Evolutionary conservation across 2,329 filamentous ascomycete genomes (phyloP).

Genomic region (Fusarium goolgardi): DNA sequence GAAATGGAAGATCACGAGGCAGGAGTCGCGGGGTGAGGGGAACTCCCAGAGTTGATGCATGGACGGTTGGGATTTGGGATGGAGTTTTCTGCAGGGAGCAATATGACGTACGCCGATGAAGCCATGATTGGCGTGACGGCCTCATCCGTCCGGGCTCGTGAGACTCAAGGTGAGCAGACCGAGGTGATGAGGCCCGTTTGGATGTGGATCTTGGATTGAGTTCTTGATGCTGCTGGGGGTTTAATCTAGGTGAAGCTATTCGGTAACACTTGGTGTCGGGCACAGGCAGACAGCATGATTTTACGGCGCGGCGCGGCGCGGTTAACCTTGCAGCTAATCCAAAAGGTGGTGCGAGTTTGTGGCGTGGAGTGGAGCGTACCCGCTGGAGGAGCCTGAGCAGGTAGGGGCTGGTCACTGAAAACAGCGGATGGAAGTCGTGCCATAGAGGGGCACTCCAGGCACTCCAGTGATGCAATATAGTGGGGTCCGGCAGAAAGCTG

Average conservation of each 20-base stretch:
- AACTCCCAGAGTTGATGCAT: background rate
- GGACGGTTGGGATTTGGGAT: slow-evolving; percentile 11
- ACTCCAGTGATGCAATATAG: slow-evolving; percentile 23
- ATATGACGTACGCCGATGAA: slow-evolving; percentile 48
- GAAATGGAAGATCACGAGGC: slow-evolving; percentile 26
- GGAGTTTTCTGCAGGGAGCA: slow-evolving; percentile 40
- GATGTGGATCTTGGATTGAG: slow-evolving; percentile 34
- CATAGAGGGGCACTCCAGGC: slow-evolving; percentile 22
- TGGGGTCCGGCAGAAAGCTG: slow-evolving; percentile 31
- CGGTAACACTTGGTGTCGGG: slow-evolving; percentile 18
- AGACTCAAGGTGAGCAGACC: slow-evolving; percentile 40
- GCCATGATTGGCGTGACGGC: slow-evolving; percentile 45
- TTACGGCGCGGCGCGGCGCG: slow-evolving; percentile 24
- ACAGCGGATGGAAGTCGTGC: slow-evolving; percentile 22
- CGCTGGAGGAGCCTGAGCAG: slow-evolving; percentile 12
- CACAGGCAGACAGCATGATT: slow-evolving; percentile 26
- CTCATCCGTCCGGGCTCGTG: slow-evolving; percentile 46
- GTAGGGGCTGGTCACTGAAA: slow-evolving; percentile 31
- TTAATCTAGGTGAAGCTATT: slow-evolving; percentile 43
- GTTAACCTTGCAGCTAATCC: slow-evolving; percentile 16
- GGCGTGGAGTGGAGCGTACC: slow-evolving; percentile 31
- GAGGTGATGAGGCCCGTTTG: slow-evolving; percentile 40
- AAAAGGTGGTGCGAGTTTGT: slow-evolving; percentile 35
- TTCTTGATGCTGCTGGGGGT: slow-evolving; percentile 14
- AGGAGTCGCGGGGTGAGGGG: slow-evolving; percentile 30